phyloP scores from a whole-genome alignment of 192 early-diverging fungal species.

The Umbelopsis vinacea region DNA sequence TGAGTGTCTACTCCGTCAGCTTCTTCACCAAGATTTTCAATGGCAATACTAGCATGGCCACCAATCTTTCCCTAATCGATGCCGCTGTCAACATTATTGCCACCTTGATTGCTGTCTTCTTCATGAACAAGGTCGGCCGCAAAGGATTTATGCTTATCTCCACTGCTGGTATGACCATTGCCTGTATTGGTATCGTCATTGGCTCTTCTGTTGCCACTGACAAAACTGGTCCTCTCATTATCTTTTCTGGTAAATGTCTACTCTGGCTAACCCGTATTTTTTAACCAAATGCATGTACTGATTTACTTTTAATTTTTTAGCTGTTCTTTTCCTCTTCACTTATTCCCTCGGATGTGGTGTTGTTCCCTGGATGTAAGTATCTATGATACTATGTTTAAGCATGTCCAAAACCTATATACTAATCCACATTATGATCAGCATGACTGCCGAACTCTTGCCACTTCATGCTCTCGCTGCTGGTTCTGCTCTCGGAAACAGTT shows the following conservation, averaged over 20 bases:
- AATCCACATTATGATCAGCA: constrained; percentile 7
- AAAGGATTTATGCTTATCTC: constrained; percentile 69
- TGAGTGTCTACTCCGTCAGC: constrained; percentile 81
- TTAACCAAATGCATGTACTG: too few species aligned
- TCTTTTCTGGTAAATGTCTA: constrained; percentile 56
- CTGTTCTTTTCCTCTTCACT: constrained; percentile 74
- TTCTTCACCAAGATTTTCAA: constrained; percentile 72
- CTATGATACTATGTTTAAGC: not conserved
- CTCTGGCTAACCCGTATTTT: too few species aligned
- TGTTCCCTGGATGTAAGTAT: constrained; percentile 73
- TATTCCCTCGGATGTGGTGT: constrained; percentile 83
- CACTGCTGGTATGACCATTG: constrained; percentile 62
- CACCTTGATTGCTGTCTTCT: constrained; percentile 59
- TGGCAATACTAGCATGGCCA: constrained; percentile 46
- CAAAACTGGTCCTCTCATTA: constrained; percentile 58
- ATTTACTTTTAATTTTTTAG: not conserved
- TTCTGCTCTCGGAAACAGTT: constrained; percentile 69
- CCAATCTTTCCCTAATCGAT: constrained; percentile 66
- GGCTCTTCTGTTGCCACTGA: constrained; percentile 50
- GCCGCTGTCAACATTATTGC: constrained; percentile 63
- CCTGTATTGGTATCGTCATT: constrained; percentile 66
- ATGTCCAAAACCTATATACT: not conserved
- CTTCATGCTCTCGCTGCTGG: constrained; percentile 74
- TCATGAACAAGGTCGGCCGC: constrained; percentile 74
- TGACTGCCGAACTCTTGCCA: constrained; percentile 80